Base-by-base conservation (phyloP, 768 basidiomycete genomes). In the Suillus placidus region DNA sequence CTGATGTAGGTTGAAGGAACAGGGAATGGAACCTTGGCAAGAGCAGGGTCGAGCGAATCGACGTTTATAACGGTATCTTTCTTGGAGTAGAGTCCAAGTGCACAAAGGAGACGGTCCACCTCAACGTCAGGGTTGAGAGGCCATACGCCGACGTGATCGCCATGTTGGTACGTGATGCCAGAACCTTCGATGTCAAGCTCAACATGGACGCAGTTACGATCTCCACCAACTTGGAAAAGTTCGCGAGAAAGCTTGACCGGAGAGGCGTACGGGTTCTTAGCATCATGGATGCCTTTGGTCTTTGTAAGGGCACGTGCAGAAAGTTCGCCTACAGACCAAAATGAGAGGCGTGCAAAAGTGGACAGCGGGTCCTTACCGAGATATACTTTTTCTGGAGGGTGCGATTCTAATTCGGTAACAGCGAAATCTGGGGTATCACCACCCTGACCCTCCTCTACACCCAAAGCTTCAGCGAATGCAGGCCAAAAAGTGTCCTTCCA, bases 401-500 rank as follows among this genome's bases (percentile, higher is more conserved):
- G 86, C 9, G 86, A 82, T 32, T 85, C 83, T 20, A 97, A 81
- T 77, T 98, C 95, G 12, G 89, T 89, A 38, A 99, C 95, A 30
- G 85, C 84, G 71, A 99, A 99, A 82, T 99, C 97, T 47, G 97
- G 88, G 34, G 91, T 87, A 74, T 99, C 97, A 60, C 94, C 95
- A 61, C 94, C 94, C 70, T 95, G 95, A 43, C 97, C 97, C 77
- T 98, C 97, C 77, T 98, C 96, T 60, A 97, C 94, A 61, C 85
- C 85, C 85, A 98, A 85, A 26, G 85, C 85, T 63, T 83, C 76
- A n/a, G 95, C 84, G 67, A 99, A 93, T 6, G 88, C 88, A 20
- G 91, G 89, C 93, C 95, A 99, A 95, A 99, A 96, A 70, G 84
- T 85, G 73, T 99, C 97, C 78, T 99, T 99, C 97, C 97, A 99